Evolutionary conservation across 2,329 filamentous ascomycete genomes (phyloP).

Genomic region (Cryphonectria carpinicola): DNA sequence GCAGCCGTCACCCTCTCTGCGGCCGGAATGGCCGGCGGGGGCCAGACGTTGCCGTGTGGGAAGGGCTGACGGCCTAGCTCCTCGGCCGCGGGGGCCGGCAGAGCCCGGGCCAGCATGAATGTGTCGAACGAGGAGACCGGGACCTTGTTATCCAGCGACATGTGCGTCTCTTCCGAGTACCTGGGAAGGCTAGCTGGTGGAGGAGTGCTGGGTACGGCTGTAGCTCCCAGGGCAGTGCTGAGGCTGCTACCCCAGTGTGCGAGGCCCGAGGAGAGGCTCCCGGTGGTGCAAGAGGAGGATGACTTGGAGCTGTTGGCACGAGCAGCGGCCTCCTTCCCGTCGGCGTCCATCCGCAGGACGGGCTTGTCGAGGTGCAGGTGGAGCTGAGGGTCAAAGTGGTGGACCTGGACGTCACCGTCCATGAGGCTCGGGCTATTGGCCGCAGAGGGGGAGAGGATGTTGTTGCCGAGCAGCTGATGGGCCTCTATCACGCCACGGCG

Average conservation of each 20-base stretch:
- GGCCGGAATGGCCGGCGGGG: slow-evolving; percentile 71
- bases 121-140: slow-evolving; percentile 63
- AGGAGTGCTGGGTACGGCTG: slow-evolving; percentile 4
- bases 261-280: slow-evolving; percentile 9
- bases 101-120: slow-evolving; percentile 66
- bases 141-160: slow-evolving; percentile 51
- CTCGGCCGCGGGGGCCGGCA: slow-evolving; percentile 42
- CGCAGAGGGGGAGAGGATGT: slow-evolving; percentile 34
- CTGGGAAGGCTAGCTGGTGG: slow-evolving; percentile 35
- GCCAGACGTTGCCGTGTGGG: slow-evolving; percentile 69
- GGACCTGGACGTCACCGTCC: slow-evolving; percentile 68
- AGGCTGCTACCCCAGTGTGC: slow-evolving; percentile 7
- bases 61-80: slow-evolving; percentile 39
- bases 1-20: slow-evolving; percentile 52
- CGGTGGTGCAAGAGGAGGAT: neutral
- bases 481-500: slow-evolving; percentile 77
- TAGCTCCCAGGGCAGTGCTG: neutral
- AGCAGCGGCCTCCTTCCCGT: slow-evolving; percentile 34
- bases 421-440: slow-evolving; percentile 56
- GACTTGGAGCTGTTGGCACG: slow-evolving; percentile 23
- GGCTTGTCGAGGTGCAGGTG: slow-evolving; percentile 75
- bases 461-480: slow-evolving; percentile 73
- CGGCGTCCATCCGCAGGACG: slow-evolving; percentile 59
- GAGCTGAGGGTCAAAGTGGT: slow-evolving; percentile 72
- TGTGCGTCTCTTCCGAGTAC: slow-evolving; percentile 56